Evolutionary conservation across 1,139 yeast genomes (phyloP), one percentile per base, ranked within the genome.

Genomic region (Tardiomyces depauwii): DNA sequence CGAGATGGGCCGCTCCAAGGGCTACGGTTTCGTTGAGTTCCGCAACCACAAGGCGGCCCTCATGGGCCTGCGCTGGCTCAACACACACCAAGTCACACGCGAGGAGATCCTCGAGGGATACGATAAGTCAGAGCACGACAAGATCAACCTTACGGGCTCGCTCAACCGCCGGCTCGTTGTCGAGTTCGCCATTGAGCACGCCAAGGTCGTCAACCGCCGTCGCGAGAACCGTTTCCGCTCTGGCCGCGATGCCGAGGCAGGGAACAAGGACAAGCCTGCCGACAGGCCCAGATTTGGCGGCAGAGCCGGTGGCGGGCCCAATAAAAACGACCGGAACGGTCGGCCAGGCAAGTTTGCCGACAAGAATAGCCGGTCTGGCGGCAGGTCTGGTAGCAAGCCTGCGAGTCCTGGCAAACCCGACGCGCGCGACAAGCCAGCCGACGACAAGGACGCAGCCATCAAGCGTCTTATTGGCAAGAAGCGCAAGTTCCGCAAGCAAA

Each of bases 41-140:
- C 79, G 91, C 66, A 95, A 89, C 64, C 99, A 91, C 64, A 85
- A 84, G 64, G 66, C 84, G 51, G 98, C 99, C 1, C 74, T 91
- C 53, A 89, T 89, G 96, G 97, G 95, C 5, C 75, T 91, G 51
- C 78, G 99, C 71, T 93, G 96, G 96, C 74, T 91, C 63, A 91
- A 91, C 67, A 96, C 95, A 2, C 96, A 91, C 62, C 82, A 78
- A 58, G 95, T 91, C 12, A 68, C 85, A 0, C 66, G 65, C 42
- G 78, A 74, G 10, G 96, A 89, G 64, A 74, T 86, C 38, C 55
- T 76, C 18, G 87, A 74, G 50, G 95, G 95, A 11, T 69, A 73
- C 32, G 93, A 82, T 7, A 91, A 84, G 45, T 41, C 28, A 19
- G 52, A 49, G 27, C 44, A 42, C 9, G 54, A 49, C 18, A 39